Evolutionary conservation across 352 stramenopile species (phyloP).

Genomic region (Globisporangium middletonii): DNA sequence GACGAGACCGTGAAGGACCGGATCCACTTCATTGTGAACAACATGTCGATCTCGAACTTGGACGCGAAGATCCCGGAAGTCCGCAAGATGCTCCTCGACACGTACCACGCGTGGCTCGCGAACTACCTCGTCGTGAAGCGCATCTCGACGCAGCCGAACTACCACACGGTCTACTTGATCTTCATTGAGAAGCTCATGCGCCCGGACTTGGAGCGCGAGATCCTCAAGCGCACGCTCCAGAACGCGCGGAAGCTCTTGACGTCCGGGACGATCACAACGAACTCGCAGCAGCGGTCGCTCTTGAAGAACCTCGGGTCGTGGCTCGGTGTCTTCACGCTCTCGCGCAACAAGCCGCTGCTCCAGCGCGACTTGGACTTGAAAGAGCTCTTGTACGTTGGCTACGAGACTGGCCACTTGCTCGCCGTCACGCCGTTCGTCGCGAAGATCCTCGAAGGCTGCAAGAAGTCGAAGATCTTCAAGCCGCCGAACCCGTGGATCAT

Average conservation of each 20-base stretch:
- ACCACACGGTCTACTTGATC: slow-evolving; percentile 96
- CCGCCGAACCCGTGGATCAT: slow-evolving; percentile 99
- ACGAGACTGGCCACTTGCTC: slow-evolving; percentile 95
- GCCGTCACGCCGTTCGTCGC: slow-evolving; percentile 97
- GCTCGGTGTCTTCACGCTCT: slow-evolving; percentile 97
- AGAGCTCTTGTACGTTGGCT: slow-evolving; percentile 95
- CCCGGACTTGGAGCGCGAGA: slow-evolving; percentile 90
- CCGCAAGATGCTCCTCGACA: slow-evolving; percentile 90
- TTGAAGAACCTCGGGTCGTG: slow-evolving; percentile 99
- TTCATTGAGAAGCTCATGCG: slow-evolving; percentile 97
- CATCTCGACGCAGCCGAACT: slow-evolving; percentile 98
- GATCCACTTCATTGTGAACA: slow-evolving; percentile 99
- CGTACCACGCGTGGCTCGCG: slow-evolving; percentile 96
- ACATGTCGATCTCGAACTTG: slow-evolving; percentile 97
- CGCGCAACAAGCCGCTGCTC: slow-evolving; percentile 96
- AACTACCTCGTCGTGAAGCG: slow-evolving; percentile 99
- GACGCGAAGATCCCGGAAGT: slow-evolving; percentile 96
- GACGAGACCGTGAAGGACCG: slow-evolving; percentile 90
- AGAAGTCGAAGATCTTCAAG: slow-evolving; percentile 97
- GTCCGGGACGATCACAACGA: slow-evolving; percentile 97
- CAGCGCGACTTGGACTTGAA: slow-evolving; percentile 98
- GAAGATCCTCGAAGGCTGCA: slow-evolving; percentile 98
- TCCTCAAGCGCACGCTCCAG: slow-evolving; percentile 93
- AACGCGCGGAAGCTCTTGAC: slow-evolving; percentile 95
- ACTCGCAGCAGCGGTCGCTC: slow-evolving; percentile 95